Percentiles rank a stretch among this genome's conserved stretches.
Evolutionary conservation across 2,329 filamentous ascomycete species (phyloP).

Genomic region (Aspergillus sojae): DNA sequence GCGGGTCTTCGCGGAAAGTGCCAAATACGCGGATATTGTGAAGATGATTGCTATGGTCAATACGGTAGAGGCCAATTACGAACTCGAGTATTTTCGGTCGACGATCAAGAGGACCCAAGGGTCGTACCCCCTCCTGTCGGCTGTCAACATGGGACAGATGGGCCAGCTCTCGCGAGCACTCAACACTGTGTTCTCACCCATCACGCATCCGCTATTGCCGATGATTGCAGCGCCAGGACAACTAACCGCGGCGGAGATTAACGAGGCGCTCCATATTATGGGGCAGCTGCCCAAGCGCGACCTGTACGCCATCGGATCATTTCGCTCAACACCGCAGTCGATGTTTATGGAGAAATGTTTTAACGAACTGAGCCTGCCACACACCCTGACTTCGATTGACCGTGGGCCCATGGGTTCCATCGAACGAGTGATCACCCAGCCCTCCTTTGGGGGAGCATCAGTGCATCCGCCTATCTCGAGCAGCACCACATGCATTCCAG

Average conservation of each 20-base stretch:
- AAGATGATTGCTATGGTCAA: slow-evolving; percentile 89
- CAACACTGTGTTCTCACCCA: slow-evolving; percentile 84
- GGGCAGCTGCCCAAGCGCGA: slow-evolving; percentile 78
- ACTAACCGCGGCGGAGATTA: slow-evolving; percentile 83
- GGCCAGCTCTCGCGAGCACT: slow-evolving; percentile 81
- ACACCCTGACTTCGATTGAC: slow-evolving; percentile 76
- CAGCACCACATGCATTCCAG: slow-evolving; percentile 62
- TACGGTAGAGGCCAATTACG: slow-evolving; percentile 83
- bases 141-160: slow-evolving; percentile 84
- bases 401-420: slow-evolving; percentile 67
- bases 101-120: slow-evolving; percentile 68
- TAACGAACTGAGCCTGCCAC: slow-evolving; percentile 81
- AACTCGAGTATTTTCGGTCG: slow-evolving; percentile 85
- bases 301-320: slow-evolving; percentile 77
- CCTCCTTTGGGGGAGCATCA: slow-evolving; percentile 79
- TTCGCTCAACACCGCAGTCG: slow-evolving; percentile 72
- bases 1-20: slow-evolving; percentile 70
- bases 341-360: slow-evolving; percentile 86
- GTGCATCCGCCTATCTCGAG: slow-evolving; percentile 71
- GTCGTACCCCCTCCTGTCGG: slow-evolving; percentile 74
- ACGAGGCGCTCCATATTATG: slow-evolving; percentile 74
- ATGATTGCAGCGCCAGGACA: slow-evolving; percentile 85
- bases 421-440: slow-evolving; percentile 71
- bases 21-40: slow-evolving; percentile 78
- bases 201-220: slow-evolving; percentile 81